Base-by-base conservation (phyloP, 805 yeast genomes). In the Metschnikowia sp. region DNA sequence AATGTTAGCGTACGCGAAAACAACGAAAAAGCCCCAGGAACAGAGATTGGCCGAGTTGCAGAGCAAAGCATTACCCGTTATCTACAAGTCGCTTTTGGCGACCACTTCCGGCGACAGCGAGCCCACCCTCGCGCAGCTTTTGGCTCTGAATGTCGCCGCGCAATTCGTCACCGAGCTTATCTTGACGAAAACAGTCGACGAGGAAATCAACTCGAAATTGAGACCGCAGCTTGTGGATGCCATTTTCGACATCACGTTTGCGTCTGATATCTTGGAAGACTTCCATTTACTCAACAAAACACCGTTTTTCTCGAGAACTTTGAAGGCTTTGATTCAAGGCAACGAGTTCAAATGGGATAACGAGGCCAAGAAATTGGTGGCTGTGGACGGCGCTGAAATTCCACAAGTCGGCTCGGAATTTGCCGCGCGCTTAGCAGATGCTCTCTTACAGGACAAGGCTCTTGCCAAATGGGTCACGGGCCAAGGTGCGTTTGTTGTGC, bases 21-120 rank as follows among this genome's bases (percentile, higher is more conserved):
- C 96, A 1, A 83, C 96, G 13, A 92, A 91, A 68, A 92, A 92
- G 66, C 94, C 90, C 19, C 84, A 82, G 61, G 83, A 77, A 3
- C 82, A 77, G 45, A 84, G 97, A 74, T 81, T 89, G 66, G 50
- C 55, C 10, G 97, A 92, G 70, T 68, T 91, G 42, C 68, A 82
- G 40, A 70, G 74, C 42, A 78, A 73, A 46, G 86, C 89, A 55
- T 67, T 84, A 35, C 94, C 96, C 13, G 59, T 78, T 39, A 73
- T 90, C 49, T 78, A 85, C 58, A 70, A 77, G 43, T 68, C 80
- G 22, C 68, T 90, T 15, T 64, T 71, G 45, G 51, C 54, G 15
- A 59, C 63, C 13, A 49, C 56, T 11, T 48, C 54, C 9, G 62
- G 63, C 10, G 63, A 59, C 36, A 56, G 63, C 28, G 75, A 77